Base-by-base conservation (phyloP, 2,329 filamentous ascomycete genomes). In the Rhynchosporium agropyri region DNA sequence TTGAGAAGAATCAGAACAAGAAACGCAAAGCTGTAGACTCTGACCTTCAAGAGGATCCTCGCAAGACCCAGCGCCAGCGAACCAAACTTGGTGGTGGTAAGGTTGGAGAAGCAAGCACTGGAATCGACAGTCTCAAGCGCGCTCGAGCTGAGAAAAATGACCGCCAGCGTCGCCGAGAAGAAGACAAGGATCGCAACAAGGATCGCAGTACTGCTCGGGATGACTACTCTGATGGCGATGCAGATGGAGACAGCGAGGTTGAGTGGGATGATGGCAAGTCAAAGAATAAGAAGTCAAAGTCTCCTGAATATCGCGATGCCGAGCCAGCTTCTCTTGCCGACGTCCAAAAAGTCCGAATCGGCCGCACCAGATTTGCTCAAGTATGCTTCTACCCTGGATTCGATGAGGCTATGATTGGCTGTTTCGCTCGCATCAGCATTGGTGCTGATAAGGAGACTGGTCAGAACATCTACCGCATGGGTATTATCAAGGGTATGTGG, bases 351-450 rank as follows among this genome's bases (percentile, higher is more conserved):
- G 86, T 94, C 59, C 87, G 92, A 62, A 84, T 99, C 63, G 91
- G 93, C 56, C 86, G 95, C 66, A 89, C 85, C 69, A 90, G 92
- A 72, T 97, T 99, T 75, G 89, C 90, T 6, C 87, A 94, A 72
- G 89, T 97, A 61, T 97, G 92, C 81, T 97, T 96, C 79, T 94
- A 93, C 70, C 95, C 95, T 10, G 89, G 89, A 3, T 97, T 99
- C 69, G 90, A 96, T 61, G 80, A 89, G 8, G 84, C 89, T 36
- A 90, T 97, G 71, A 86, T 82, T 15, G 92, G 92, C 58, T 96
- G 92, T 76, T 99, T 90, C 74, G 89, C 89, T 43, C 90, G 95
- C 58, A 86, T 98, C 68, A 90, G 88, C 66, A 85, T 97, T 62
- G 94, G 93, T 0, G 83, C 89, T 12, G 89, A 96, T 73, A 84